Evolutionary conservation across 768 basidiomycete genomes (phyloP), one percentile per base, ranked within the genome.

Genomic region (Piloderma croceum): DNA sequence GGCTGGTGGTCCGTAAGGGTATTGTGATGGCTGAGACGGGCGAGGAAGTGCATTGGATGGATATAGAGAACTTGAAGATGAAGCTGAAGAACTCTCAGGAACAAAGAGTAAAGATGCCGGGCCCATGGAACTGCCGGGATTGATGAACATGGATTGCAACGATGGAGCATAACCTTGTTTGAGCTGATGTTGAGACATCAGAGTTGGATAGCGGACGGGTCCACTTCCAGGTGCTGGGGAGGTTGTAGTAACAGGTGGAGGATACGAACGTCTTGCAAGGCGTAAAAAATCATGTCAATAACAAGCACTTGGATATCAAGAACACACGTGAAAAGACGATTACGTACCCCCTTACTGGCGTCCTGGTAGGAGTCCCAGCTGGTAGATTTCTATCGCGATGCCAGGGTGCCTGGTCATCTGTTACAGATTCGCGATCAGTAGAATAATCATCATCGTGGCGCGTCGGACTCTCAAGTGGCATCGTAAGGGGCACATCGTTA

Each of bases 161-260:
- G 83, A 87, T 1, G 86, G 86, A 19, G 71, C 73, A 52, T 90
- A 90, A 27, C 87, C 87, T 52, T 90, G 87, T 37, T 63, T 70
- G 41, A 77, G 72, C 58, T 90, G 87, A 43, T 90, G 88, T 41
- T 75, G 74, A 1, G 81, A 79, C 87, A 90, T 90, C 24, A 89
- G 73, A 12, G 75, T 67, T 1, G 85, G 84, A 50, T 84, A 85
- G 24, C 69, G 69, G 39, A 81, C 61, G 15, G 64, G 53, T 12
- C 65, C 62, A 24, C 70, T 67, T 5, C 70, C 67, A 12, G 79
- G 74, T n/a, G 77, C 69, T 4, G 81, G 77, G 22, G 85, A 81
- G 7, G 84, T 86, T 1, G 81, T 83, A 1, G 83, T 86, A 34
- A 82, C 65, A 24, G 82, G 81, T 21, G 73, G 63, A 13, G 74